Evolutionary conservation across 2,329 filamentous ascomycete species (phyloP), one percentile per base, ranked within the genome.

Genomic region (Fusarium albosuccineum): DNA sequence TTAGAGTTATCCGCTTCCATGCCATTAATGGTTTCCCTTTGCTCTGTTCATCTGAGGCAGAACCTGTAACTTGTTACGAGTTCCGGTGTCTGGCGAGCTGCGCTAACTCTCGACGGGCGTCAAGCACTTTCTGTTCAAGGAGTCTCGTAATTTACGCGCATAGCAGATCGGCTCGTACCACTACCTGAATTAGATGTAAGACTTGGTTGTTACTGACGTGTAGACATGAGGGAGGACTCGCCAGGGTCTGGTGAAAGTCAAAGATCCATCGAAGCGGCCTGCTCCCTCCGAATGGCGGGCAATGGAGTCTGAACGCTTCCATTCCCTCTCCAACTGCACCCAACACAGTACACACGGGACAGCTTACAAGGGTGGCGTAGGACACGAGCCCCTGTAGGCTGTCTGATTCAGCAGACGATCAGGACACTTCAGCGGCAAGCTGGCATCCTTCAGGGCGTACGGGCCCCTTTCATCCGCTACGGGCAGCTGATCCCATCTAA

Each of bases 331-430:
- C 49, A 57, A 26, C 30, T 44, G 49, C 61, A 59, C 39, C 57
- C 22, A 33, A 30, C 11, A 46, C 51, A 29, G 41, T n/a, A 44
- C 41, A 26, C 51, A 60, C 50, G 52, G 55, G 45, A 60, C 58
- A 48, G 62, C 37, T 54, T 49, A 55, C 17, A 22, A 22, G 17
- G 57, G 69, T 73, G 71, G 71, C 69, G 70, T 63, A 68, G 52
- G 64, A 60, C 51, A 57, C 60, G 61, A 49, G 60, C 62, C 70
- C 67, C 70, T 72, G 67, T 60, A 62, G 29, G 57, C 50, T 58
- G 66, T 68, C 64, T 71, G 67, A 71, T 71, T 64, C 66, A 72
- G 64, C 55, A 54, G 60, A 56, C 49, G 60, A 73, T 68, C 70
- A 72, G 62, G 60, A 55, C 57, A 64, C 42, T 53, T 70, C 44